These are phyloP conservation scores for Diaporthe vaccinii DNA, from an alignment of 2,329 filamentous ascomycete genomes.

Conservation along the genomic window DNA sequence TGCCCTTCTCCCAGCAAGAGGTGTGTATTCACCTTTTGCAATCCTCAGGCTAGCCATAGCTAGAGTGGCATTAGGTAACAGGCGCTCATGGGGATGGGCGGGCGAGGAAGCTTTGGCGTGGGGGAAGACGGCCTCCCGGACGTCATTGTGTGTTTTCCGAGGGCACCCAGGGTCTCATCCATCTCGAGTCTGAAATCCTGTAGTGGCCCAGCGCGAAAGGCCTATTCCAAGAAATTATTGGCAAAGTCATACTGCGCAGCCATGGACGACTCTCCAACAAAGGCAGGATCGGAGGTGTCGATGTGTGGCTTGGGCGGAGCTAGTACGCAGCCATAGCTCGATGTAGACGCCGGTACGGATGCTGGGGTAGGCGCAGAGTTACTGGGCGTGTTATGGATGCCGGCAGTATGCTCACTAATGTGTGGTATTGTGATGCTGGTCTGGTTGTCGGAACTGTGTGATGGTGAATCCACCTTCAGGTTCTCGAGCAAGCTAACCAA, in stretches of 20 bases:
- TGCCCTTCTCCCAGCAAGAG: background rate
- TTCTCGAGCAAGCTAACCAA: conserved; percentile 52
- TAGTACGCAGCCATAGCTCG: conserved; percentile 35
- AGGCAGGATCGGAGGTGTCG: conserved; percentile 48
- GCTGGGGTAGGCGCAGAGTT: conserved; percentile 12
- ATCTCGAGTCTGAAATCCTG: conserved; percentile 50
- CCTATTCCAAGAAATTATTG: conserved; percentile 57
- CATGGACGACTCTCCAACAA: conserved; percentile 61
- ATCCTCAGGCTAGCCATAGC: conserved; percentile 6
- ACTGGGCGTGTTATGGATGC: background rate
- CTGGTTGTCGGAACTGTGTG: conserved; percentile 29
- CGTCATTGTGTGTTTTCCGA: conserved; percentile 46
- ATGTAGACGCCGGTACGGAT: conserved; percentile 29
- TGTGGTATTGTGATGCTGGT: background rate
- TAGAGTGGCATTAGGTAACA: background rate
- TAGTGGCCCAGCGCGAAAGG: conserved; percentile 46
- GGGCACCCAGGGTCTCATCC: conserved; percentile 52
- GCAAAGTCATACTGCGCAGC: conserved; percentile 62
- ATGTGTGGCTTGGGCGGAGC: conserved; percentile 38
- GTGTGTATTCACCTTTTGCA: conserved; percentile 1
- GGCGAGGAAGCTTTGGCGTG: background rate
- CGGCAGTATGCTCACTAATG: background rate
- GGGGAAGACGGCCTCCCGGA: conserved; percentile 1
- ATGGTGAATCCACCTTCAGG: conserved; percentile 48
- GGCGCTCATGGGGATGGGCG: background rate